Conservation (phyloP, 192 early-diverging fungal genomes). For the Phlyctochytrium bullatum region DNA sequence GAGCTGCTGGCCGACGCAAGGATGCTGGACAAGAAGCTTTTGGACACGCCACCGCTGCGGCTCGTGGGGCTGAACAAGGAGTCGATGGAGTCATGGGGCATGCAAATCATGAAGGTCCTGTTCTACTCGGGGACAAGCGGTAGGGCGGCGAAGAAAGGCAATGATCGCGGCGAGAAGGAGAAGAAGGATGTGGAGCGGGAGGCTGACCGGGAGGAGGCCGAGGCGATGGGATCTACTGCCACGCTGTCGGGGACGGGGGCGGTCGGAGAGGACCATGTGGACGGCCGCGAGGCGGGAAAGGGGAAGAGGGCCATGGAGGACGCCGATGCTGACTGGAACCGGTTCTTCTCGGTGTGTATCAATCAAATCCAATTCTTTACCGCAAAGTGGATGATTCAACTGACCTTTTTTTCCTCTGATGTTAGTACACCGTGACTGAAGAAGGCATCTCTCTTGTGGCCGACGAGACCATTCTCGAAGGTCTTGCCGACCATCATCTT, state of each 20-base stretch:
- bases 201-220: neutral
- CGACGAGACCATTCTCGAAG: slow-evolving; percentile 53
- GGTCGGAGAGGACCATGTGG: neutral
- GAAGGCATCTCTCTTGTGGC: slow-evolving; percentile 70
- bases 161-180: neutral
- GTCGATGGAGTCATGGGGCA: slow-evolving; percentile 53
- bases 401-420: neutral
- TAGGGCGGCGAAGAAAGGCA: neutral
- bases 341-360: slow-evolving; percentile 55
- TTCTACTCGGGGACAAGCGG: slow-evolving; percentile 52
- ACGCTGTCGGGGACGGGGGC: neutral
- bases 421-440: slow-evolving; percentile 54
- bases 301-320: neutral
- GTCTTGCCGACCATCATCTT: slow-evolving; percentile 35
- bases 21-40: slow-evolving; percentile 36
- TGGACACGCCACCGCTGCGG: slow-evolving; percentile 50
- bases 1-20: slow-evolving; percentile 34
- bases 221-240: neutral
- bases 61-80: slow-evolving; percentile 66
- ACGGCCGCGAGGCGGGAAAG: neutral
- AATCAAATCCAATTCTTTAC: too few relatives aligned
- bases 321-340: neutral
- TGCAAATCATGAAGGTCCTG: slow-evolving; percentile 56
- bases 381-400: neutral
- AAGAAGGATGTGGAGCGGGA: slow-evolving; percentile 4